Percentiles rank a stretch among this genome's conserved stretches.
Evolutionary conservation across 2,329 filamentous ascomycete genomes (phyloP).

Genomic region (Phialophora tarda): DNA sequence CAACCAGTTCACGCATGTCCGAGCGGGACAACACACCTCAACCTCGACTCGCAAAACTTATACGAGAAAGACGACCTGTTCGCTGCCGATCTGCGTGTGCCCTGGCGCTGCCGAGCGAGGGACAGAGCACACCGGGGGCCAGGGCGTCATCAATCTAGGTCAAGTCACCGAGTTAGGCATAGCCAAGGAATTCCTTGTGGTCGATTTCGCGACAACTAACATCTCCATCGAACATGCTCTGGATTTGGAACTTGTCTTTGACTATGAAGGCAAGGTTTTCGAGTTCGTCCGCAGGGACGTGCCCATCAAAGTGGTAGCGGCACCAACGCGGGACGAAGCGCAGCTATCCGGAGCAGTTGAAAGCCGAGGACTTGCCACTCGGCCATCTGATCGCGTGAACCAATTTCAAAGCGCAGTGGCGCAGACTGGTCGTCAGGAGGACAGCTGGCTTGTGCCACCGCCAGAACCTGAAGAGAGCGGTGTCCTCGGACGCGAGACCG

Average conservation of each 20-base stretch:
- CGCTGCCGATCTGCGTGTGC: slow-evolving; percentile 1
- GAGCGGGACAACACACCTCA: slow-evolving; percentile 2
- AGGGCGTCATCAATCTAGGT: slow-evolving; percentile 8
- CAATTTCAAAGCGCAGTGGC: background rate
- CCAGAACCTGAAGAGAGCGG: background rate
- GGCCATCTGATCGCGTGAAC: background rate
- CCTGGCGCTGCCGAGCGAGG: background rate
- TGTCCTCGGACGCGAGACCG: slow-evolving; percentile 1
- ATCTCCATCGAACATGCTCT: slow-evolving; percentile 9
- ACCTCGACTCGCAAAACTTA: slow-evolving; percentile 19
- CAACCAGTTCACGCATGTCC: slow-evolving; percentile 9
- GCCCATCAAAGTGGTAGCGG: background rate
- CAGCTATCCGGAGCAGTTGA: background rate
- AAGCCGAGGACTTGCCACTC: background rate
- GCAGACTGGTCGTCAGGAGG: background rate
- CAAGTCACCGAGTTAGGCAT: slow-evolving; percentile 13
- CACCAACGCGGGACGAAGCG: background rate
- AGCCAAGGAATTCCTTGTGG: slow-evolving; percentile 8
- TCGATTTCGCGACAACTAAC: slow-evolving; percentile 10
- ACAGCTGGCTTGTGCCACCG: background rate
- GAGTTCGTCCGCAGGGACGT: slow-evolving; percentile 9
- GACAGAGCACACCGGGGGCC: background rate
- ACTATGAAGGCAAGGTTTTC: slow-evolving; percentile 3
- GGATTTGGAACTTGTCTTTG: slow-evolving; percentile 10
- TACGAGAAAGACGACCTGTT: slow-evolving; percentile 13